Base-by-base conservation (phyloP, 129 eudicot species). In the Artemisia tridentata region DNA sequence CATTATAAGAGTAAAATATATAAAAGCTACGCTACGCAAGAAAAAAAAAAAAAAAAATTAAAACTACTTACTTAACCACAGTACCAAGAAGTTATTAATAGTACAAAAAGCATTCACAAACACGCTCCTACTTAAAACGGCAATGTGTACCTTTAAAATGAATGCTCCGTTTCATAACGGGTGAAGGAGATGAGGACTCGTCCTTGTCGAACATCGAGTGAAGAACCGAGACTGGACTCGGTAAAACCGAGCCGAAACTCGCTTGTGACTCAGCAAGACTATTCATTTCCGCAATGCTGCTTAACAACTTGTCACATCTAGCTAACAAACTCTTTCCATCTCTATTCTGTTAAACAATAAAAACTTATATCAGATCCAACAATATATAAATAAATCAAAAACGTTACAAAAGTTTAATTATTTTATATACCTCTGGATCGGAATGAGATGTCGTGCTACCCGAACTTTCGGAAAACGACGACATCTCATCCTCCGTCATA, bases 261-360 rank as follows among this genome's bases (percentile, higher is more conserved):
- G 87, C 82, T 59, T 90, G 97, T 72, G 80, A 74, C 81, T 79
- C 78, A 50, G 81, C 86, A 21, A 84, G 71, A 12, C 87, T 72
- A 38, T 77, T 90, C 88, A 95, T 95, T 56, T 90, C 97, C 1
- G 96, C 88, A 43, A 95, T 95, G 75, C 99, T 95, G 73, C 83
- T 67, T 0, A 95, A 87, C 58, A 95, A 71, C 77, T 88, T 88
- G 60, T 88, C 97, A 67, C 97, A 95, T 76, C 99, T 87, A 77
- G 89, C 91, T 74, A 95, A 66, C 38, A 95, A 31, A 80, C 68
- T 95, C 45, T 83, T 85, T 54, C 99, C 99, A 51, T 84, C 97
- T 51, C 81, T 85, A 77, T 61, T 84, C 99, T 95, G 78, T 13
- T 43, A 11, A 45, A 25, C 5, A 16, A 16, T 20, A n/a, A 54